Evolutionary conservation across 345 rosid species (phyloP).

Genomic region (Rhodamnia rubescens): DNA sequence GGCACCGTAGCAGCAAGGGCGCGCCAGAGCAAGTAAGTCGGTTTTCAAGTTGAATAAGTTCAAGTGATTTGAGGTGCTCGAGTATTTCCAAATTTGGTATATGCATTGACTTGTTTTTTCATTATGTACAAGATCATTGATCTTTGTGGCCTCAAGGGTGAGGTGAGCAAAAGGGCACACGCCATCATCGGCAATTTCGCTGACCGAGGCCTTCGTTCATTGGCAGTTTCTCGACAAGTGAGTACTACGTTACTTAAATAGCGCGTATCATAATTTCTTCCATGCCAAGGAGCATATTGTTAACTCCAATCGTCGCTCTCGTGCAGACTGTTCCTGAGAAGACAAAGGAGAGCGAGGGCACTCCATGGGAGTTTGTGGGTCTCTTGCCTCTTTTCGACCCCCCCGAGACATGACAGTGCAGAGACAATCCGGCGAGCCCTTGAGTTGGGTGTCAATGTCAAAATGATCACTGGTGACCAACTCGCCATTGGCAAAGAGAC

Average conservation of each 20-base stretch:
- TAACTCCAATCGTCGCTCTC: not conserved
- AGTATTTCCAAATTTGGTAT: not conserved
- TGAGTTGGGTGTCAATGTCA: slow-evolving; percentile 75
- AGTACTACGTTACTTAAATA: not conserved
- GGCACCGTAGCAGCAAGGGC: slow-evolving; percentile 87
- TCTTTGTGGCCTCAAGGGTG: slow-evolving; percentile 60
- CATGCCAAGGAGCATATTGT: not conserved
- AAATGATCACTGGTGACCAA: slow-evolving; percentile 90
- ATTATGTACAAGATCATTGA: slow-evolving; percentile 47
- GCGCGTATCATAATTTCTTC: not conserved
- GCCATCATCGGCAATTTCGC: slow-evolving; percentile 58
- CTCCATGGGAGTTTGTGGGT: slow-evolving; percentile 85
- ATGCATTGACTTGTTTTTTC: not conserved
- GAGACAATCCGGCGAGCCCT: slow-evolving; percentile 73
- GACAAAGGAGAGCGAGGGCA: slow-evolving; percentile 62
- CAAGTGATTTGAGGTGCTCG: not conserved
- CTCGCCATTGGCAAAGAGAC: slow-evolving; percentile 87
- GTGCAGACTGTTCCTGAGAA: slow-evolving; percentile 55
- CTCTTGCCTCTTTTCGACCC: slow-evolving; percentile 92
- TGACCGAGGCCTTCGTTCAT: slow-evolving; percentile 77
- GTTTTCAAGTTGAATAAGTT: not conserved
- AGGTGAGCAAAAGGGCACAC: slow-evolving; percentile 33
- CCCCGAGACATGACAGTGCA: slow-evolving; percentile 83
- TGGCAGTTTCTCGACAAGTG: slow-evolving; percentile 72
- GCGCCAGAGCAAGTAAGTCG: slow-evolving; percentile 78